phyloP scores from a whole-genome alignment of 176 grass and related monocot species.

The Raddia distichophylla region DNA sequence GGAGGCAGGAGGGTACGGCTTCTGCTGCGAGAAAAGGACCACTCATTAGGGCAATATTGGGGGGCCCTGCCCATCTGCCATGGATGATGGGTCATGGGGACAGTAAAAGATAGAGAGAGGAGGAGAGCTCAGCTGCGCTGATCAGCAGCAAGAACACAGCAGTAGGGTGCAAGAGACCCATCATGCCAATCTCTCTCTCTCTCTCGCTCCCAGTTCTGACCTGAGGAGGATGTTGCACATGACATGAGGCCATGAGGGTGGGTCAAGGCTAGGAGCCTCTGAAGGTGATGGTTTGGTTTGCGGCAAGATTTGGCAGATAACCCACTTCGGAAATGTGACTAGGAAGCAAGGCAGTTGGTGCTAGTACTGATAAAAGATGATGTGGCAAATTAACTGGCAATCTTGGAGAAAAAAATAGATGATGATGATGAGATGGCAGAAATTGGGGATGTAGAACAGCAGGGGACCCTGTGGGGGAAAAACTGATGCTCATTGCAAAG shows the following conservation, averaged over 20 bases:
- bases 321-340: slow-evolving; percentile 35
- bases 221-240: neutral
- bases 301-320: slow-evolving; percentile 40
- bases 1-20: slow-evolving; percentile 38
- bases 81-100: neutral
- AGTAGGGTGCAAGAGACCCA: slow-evolving; percentile 5
- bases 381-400: no score
- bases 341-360: neutral
- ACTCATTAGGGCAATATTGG: neutral
- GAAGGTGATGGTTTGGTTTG: slow-evolving; percentile 25
- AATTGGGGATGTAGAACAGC: neutral
- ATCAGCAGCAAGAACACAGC: neutral
- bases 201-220: neutral
- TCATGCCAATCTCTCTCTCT: neutral
- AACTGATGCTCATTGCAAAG: neutral
- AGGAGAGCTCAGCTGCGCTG: neutral
- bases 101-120: slow-evolving; percentile 6
- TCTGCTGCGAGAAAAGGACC: slow-evolving; percentile 47
- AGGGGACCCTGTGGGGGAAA: neutral
- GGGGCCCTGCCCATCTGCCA: neutral
- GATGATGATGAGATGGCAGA: neutral
- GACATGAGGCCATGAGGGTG: neutral
- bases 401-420: no score
- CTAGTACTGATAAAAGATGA: neutral
- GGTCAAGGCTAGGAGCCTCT: neutral